Base-by-base conservation (phyloP, 345 rosid genomes). In the Linum tenue region DNA sequence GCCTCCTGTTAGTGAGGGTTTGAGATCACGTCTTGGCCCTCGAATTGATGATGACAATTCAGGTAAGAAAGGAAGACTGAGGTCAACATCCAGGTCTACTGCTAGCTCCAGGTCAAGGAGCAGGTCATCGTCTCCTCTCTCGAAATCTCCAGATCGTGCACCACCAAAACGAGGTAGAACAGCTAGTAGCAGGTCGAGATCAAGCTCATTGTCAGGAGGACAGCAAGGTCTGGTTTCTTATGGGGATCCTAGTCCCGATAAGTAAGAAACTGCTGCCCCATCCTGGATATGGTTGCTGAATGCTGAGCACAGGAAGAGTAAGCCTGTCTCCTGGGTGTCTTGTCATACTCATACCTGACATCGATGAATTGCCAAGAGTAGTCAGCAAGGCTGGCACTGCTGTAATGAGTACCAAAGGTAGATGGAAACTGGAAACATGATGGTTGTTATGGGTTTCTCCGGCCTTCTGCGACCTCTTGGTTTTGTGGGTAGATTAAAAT, bases 21-120 rank as follows among this genome's bases (percentile, higher is more conserved):
- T 90, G 72, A 89, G 78, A 77, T 82, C 89, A 11, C 94, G 94
- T 64, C 79, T 88, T 2, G 91, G 96, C 71, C 85, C 91, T 63
- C 71, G 73, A 55, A 60, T 68, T 9, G 71, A 70, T 68, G 79
- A 68, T 31, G 64, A 56, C 59, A 67, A 16, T 63, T 75, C 86
- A 17, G 82, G 82, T 17, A 37, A 37, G 70, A 62, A 58, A 73
- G 69, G 64, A 67, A 74, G 64, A 35, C 48, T 17, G 35, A 64
- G 69, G 63, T 73, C 76, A 39, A 62, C 79, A 69, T 64, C 80
- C 40, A 69, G 73, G 7, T 75, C 81, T 37, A 22, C 31, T 22
- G 31, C 31, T 22, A 22, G 31, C 31, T 22, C 31, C 31, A 61
- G 69, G 66, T 76, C 83, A 3, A 71, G 75, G 67, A 74, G 82